Evolutionary conservation across 768 basidiomycete species (phyloP), one percentile per base, ranked within the genome.

Genomic region (Piloderma croceum): DNA sequence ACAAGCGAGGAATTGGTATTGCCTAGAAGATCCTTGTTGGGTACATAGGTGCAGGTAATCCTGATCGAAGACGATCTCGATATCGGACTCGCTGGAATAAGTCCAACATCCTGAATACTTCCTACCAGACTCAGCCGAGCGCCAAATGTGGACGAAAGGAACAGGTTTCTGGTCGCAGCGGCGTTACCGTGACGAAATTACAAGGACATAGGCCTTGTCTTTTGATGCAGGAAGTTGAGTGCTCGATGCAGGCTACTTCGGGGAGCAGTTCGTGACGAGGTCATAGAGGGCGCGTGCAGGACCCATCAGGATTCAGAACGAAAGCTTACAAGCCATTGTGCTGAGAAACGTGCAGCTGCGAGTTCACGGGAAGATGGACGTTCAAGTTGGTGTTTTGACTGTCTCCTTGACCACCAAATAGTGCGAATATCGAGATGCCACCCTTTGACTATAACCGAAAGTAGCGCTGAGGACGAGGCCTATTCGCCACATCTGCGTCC

Each of bases 71-170:
- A 99, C 92, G 12, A 92, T 94, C 46, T 98, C 96, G 49, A 97
- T 92, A 60, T 99, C 96, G 93, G 3, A 91, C 88, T 29, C 88
- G 87, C 93, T 94, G 97, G 9, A 98, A 78, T 6, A 93, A 98
- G 61, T 97, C 94, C 88, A 87, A 90, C 84, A 98, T 99, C 77
- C 98, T 98, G 71, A 99, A 98, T 96, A 96, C 98, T 37, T 98
- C 92, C 59, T 93, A 90, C 56, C 98, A 98, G 50, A 65, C 81
- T 15, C 83, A 79, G 59, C 97, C 93, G 38, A 98, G 77, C n/a
- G n/a, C n/a, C n/a, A n/a, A 22, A 99, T 82, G 4, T 94, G 93
- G 51, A 99, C 96, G 71, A 97, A 99, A 0, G 96, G 96, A 6
- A 84, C 94, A 2, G 96, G 96, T 65, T 98, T 99, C 73, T 99